Evolutionary conservation across 2,329 filamentous ascomycete genomes (phyloP), one percentile per base, ranked within the genome.

Genomic region (Colletotrichum australisinense): DNA sequence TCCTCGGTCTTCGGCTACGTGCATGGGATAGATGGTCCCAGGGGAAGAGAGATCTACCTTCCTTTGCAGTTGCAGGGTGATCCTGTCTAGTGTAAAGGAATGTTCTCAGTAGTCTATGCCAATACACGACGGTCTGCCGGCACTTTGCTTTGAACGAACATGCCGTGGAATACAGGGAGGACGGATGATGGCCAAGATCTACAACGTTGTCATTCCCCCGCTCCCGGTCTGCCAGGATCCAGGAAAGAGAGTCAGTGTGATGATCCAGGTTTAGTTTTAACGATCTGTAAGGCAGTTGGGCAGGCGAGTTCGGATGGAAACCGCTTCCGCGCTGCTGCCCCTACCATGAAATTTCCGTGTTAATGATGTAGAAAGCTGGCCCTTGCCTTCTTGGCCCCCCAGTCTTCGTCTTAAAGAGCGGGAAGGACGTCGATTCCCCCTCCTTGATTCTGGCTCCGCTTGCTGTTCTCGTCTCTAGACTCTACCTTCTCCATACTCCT

Each of bases 131-230:
- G 28, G 28, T 8, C 46, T 26, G 57, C n/a, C 32, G 57, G 57
- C 49, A 72, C 63, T 68, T 71, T 67, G 19, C 53, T 26, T 26
- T n/a, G n/a, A 14, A 16, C 38, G 11, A 16, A n/a, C 28, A 24
- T 32, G 32, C n/a, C n/a, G 30, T 49, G 53, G 60, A n/a, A 49
- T 60, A 35, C 55, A 22, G 65, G 60, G 66, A 55, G 62, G 32
- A 56, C 58, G 49, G 42, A 35, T 46, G 22, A 56, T 28, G 60
- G 56, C 53, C 66, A 66, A 71, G 67, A 71, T 70, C 66, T 64
- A 42, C 67, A 26, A 38, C 38, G 19, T 52, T 46, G 12, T 59
- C 53, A 49, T 42, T 62, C 64, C 42, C 69, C 69, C 66, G 66
- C 59, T 69, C 64, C 35, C 66, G 55, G 70, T 60, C 35, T 63